These are phyloP conservation scores for Fraxinus latifolia DNA, from an alignment of 305 asterid species.

Conservation along the genomic window DNA sequence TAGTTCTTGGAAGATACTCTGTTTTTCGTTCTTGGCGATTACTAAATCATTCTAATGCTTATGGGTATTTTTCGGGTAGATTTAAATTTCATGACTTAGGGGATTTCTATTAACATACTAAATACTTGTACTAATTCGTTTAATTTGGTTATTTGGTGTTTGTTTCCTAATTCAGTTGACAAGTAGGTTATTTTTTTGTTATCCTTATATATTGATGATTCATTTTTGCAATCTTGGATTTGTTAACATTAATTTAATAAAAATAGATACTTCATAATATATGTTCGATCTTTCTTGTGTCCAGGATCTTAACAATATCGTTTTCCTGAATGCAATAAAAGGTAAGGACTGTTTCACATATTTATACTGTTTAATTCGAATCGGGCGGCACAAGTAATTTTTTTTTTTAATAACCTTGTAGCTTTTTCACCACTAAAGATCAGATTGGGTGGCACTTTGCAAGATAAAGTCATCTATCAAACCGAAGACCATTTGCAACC, in stretches of 20 bases:
- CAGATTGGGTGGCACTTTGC: constrained; percentile 65
- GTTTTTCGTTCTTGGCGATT: not conserved
- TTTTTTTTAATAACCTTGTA: constrained; percentile 21
- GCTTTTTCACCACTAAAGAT: constrained; percentile 63
- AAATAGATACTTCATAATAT: not conserved
- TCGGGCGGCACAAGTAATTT: not conserved
- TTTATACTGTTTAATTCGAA: not conserved
- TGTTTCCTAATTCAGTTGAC: not conserved
- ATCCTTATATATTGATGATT: not conserved
- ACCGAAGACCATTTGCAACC: constrained; percentile 35
- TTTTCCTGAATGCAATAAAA: constrained; percentile 52
- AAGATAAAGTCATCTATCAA: constrained; percentile 57
- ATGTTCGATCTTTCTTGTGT: not conserved
- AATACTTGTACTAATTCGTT: not conserved
- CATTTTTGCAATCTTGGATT: not conserved
- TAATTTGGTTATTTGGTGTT: not conserved
- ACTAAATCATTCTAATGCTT: not conserved
- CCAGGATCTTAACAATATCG: constrained; percentile 54
- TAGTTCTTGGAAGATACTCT: not conserved
- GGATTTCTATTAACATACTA: not conserved
- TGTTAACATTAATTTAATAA: not conserved
- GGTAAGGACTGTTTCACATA: constrained; percentile 31
- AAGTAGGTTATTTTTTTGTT: not conserved
- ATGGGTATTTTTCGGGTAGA: not conserved
- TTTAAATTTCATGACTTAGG: not conserved